phyloP scores from a whole-genome alignment of 2,329 filamentous ascomycete species.

The Fusarium piperis region DNA sequence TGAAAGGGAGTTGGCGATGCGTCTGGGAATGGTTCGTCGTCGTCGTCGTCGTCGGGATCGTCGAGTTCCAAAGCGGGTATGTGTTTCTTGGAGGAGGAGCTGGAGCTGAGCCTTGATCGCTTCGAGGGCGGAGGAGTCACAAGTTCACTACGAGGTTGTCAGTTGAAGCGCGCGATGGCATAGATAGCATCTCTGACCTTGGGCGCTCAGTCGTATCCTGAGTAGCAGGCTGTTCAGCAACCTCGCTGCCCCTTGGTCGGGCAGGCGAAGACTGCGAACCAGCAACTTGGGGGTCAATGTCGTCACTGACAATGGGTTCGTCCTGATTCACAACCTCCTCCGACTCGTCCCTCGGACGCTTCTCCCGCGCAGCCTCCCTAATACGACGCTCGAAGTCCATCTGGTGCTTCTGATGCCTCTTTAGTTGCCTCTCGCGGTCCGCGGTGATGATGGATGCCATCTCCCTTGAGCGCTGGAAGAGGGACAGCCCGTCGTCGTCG shows the following conservation, averaged over 20 bases:
- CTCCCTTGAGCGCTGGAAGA: constrained; percentile 62
- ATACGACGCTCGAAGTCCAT: constrained; percentile 29
- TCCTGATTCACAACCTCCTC: constrained; percentile 16
- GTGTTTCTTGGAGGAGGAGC: constrained; percentile 30
- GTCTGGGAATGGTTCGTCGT: constrained; percentile 24
- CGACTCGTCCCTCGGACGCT: constrained; percentile 34
- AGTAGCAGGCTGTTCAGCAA: constrained; percentile 19
- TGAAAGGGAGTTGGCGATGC: constrained; percentile 35
- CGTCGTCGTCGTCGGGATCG: constrained; percentile 6
- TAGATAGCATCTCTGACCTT: constrained; percentile 31
- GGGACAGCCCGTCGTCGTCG: constrained; percentile 51
- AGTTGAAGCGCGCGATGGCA: constrained; percentile 8
- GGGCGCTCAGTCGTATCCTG: constrained; percentile 18
- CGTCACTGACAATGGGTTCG: neutral
- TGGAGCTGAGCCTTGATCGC: constrained; percentile 44
- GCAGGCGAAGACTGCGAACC: neutral
- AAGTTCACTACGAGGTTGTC: constrained; percentile 42
- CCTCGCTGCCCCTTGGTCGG: neutral
- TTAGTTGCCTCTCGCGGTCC: constrained; percentile 49
- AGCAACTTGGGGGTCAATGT: neutral
- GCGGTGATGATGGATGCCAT: constrained; percentile 58
- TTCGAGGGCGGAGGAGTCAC: constrained; percentile 53
- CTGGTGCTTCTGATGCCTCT: constrained; percentile 41
- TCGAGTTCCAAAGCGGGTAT: constrained; percentile 23
- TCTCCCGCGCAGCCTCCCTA: constrained; percentile 26